Percentiles rank a stretch among this genome's conserved stretches.
Conservation (phyloP, 495 filamentous ascomycete species). For the Staphylotrichum tortipilum region DNA sequence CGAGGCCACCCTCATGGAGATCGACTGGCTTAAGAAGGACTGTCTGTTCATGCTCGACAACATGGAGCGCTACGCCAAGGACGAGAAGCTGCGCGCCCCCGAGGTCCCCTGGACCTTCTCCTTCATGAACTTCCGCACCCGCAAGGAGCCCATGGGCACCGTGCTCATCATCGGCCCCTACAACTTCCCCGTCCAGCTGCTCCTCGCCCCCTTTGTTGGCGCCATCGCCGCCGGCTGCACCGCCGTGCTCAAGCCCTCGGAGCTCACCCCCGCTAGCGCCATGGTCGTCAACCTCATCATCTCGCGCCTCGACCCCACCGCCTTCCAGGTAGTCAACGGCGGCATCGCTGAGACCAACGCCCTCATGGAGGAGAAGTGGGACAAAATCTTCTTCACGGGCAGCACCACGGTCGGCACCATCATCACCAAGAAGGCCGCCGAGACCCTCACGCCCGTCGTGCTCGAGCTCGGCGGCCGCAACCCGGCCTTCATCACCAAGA, state of each 20-base stretch:
- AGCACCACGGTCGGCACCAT: conserved; percentile 68
- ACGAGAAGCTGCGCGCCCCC: conserved; percentile 53
- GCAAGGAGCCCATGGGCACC: conserved; percentile 81
- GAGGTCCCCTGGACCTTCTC: conserved; percentile 61
- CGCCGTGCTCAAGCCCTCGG: conserved; percentile 81
- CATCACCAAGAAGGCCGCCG: conserved; percentile 84
- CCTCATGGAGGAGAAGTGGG: conserved; percentile 82
- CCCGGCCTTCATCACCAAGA: conserved; percentile 79
- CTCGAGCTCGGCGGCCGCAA: conserved; percentile 89
- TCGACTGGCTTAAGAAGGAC: conserved; percentile 66
- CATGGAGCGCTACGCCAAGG: conserved; percentile 71
- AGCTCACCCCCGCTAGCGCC: conserved; percentile 65
- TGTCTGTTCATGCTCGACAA: conserved; percentile 67
- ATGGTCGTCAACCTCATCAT: conserved; percentile 68
- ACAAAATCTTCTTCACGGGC: conserved; percentile 97
- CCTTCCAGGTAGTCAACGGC: conserved; percentile 74
- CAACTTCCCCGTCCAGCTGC: conserved; percentile 84
- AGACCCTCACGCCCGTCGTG: conserved; percentile 78
- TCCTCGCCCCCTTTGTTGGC: conserved; percentile 70
- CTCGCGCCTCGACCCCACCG: conserved; percentile 63
- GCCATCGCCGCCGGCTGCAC: conserved; percentile 90
- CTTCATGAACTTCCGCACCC: conserved; percentile 61
- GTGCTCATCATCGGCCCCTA: conserved; percentile 85
- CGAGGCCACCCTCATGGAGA: conserved; percentile 64
- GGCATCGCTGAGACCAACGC: conserved; percentile 69